phyloP scores from a whole-genome alignment of 495 filamentous ascomycete species.

The Xylaria cubensis region DNA sequence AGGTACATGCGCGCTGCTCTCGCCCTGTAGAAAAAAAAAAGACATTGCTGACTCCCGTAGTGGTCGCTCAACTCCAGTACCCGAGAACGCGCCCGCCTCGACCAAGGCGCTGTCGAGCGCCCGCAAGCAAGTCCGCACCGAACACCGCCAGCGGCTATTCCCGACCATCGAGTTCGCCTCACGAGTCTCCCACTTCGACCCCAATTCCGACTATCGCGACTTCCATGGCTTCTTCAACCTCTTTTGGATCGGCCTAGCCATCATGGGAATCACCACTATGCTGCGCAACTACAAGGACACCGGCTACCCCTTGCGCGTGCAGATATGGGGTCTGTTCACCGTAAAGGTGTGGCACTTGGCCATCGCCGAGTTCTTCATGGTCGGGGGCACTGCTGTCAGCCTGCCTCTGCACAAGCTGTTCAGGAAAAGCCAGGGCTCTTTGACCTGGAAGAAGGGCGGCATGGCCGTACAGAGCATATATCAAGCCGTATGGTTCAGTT shows the following conservation, averaged over 20 bases:
- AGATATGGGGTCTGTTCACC: slow-evolving; percentile 87
- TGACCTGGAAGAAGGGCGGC: slow-evolving; percentile 79
- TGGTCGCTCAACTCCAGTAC: slow-evolving; percentile 86
- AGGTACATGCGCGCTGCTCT: slow-evolving; percentile 42
- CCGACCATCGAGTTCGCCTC: slow-evolving; percentile 93
- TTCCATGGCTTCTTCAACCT: slow-evolving; percentile 97
- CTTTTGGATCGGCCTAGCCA: slow-evolving; percentile 95
- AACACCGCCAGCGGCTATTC: slow-evolving; percentile 83
- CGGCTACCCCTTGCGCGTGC: slow-evolving; percentile 78
- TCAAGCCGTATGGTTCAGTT: slow-evolving; percentile 76
- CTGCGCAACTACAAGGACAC: slow-evolving; percentile 94
- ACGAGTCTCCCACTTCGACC: slow-evolving; percentile 97
- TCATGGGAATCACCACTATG: slow-evolving; percentile 94
- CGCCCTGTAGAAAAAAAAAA: not conserved
- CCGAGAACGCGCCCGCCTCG: slow-evolving; percentile 90
- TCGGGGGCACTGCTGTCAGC: slow-evolving; percentile 70
- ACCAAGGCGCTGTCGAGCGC: slow-evolving; percentile 83
- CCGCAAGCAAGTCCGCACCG: slow-evolving; percentile 82
- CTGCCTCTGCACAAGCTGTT: slow-evolving; percentile 79
- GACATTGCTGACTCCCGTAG: slow-evolving; percentile 50
- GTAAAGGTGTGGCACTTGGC: slow-evolving; percentile 87
- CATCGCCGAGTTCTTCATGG: slow-evolving; percentile 85
- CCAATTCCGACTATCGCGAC: slow-evolving; percentile 86
- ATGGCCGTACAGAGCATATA: slow-evolving; percentile 82
- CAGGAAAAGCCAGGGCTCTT: slow-evolving; percentile 54